These are phyloP conservation scores for Sporothrix schenckii DNA, from an alignment of 2,329 filamentous ascomycete species.

Conservation along the genomic window DNA sequence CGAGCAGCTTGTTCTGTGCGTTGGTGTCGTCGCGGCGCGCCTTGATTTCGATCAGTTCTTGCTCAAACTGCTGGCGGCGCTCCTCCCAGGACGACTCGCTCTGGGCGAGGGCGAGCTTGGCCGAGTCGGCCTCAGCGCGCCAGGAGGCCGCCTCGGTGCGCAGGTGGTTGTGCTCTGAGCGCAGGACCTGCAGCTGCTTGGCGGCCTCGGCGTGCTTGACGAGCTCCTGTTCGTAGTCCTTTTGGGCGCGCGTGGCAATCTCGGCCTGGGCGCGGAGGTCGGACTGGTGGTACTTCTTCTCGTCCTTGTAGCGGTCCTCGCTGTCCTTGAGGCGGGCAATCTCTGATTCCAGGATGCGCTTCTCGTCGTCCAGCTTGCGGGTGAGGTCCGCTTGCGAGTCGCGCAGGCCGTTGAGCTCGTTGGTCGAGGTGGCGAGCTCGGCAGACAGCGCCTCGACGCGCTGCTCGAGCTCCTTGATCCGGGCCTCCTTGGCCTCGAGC, in stretches of 20 bases:
- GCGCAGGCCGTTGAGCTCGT: conserved; percentile 76
- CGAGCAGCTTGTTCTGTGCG: conserved; percentile 86
- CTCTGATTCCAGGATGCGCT: conserved; percentile 74
- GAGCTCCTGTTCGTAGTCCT: conserved; percentile 92
- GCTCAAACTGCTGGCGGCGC: conserved; percentile 76
- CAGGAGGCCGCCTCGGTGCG: conserved; percentile 76
- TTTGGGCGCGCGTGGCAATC: conserved; percentile 88
- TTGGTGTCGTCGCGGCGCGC: conserved; percentile 80
- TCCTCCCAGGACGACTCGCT: conserved; percentile 89
- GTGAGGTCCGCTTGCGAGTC: conserved; percentile 76
- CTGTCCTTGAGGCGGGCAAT: conserved; percentile 81
- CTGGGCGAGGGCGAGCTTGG: conserved; percentile 75
- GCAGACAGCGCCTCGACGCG: conserved; percentile 80
- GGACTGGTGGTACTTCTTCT: conserved; percentile 82
- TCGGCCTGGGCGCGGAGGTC: conserved; percentile 91
- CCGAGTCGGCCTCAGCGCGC: conserved; percentile 81
- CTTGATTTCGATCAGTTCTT: conserved; percentile 78
- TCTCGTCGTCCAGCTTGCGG: conserved; percentile 77
- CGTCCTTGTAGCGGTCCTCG: conserved; percentile 75
- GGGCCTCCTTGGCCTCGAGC: conserved; percentile 75
- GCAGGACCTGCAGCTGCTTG: conserved; percentile 76
- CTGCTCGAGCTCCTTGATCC: conserved; percentile 79
- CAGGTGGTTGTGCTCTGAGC: conserved; percentile 78
- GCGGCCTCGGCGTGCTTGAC: conserved; percentile 96
- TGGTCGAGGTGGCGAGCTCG: conserved; percentile 80